Evolutionary conservation across 2,329 filamentous ascomycete genomes (phyloP).

Genomic region (Neurospora crassa): DNA sequence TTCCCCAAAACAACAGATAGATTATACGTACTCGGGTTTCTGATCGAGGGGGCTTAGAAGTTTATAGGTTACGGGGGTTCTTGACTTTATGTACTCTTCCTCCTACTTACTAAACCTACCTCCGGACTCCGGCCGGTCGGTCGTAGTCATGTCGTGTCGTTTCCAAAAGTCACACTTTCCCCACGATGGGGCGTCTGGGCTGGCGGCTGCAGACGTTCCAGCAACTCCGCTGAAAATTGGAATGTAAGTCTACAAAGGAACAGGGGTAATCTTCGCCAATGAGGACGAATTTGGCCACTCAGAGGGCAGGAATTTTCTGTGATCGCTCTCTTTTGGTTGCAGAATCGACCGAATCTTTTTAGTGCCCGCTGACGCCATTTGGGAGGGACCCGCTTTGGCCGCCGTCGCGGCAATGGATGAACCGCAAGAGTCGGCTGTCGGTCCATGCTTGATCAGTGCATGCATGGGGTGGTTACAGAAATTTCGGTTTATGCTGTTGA

Average conservation of each 20-base stretch:
- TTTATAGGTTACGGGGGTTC: not conserved
- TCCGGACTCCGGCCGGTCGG: not conserved
- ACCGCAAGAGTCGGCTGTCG: not conserved
- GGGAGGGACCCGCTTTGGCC: constrained; percentile 4
- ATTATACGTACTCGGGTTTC: not conserved
- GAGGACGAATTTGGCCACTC: constrained; percentile 8
- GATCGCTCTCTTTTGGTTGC: not conserved
- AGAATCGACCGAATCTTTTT: constrained; percentile 10
- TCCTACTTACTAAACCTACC: not conserved
- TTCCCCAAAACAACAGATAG: not conserved
- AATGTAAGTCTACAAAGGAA: not conserved
- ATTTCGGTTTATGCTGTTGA: too few relatives aligned
- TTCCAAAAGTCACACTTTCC: not conserved
- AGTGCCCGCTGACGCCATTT: constrained; percentile 20
- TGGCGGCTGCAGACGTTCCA: not conserved
- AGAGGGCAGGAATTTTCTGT: constrained; percentile 5
- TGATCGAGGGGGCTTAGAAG: not conserved
- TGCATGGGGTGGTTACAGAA: not conserved
- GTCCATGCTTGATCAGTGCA: not conserved
- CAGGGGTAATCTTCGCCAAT: not conserved
- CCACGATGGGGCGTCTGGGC: not conserved
- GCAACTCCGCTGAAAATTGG: not conserved
- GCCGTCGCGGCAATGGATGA: not conserved
- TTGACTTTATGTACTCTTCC: not conserved
- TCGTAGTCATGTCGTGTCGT: not conserved